Evolutionary conservation across 1,284 basidiomycete species (phyloP).

Genomic region (Vanrija pseudolonga): DNA sequence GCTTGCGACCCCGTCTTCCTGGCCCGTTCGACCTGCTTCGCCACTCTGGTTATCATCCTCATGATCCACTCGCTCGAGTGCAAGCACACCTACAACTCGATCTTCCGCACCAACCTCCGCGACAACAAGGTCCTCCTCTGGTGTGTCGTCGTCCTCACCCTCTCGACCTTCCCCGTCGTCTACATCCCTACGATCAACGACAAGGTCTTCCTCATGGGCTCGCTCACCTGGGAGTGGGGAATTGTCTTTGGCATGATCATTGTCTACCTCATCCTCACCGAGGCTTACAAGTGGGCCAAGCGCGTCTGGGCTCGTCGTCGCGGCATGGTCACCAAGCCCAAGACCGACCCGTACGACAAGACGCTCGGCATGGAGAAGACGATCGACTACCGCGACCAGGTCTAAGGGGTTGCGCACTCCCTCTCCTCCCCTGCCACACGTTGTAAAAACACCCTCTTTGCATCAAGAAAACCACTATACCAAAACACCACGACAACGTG

Average conservation of each 20-base stretch:
- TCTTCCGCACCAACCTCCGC: constrained; percentile 55
- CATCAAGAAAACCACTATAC: no score
- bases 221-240: constrained; percentile 49
- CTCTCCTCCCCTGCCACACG: no score
- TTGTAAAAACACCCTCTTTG: no score
- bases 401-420: not conserved
- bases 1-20: constrained; percentile 51
- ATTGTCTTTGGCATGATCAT: constrained; percentile 48
- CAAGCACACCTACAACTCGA: constrained; percentile 44
- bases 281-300: constrained; percentile 42
- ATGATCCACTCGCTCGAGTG: constrained; percentile 49
- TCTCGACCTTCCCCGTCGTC: constrained; percentile 45
- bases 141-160: constrained; percentile 44
- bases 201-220: constrained; percentile 43
- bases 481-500: no score
- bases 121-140: constrained; percentile 58
- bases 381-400: constrained; percentile 9
- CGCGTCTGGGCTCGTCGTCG: constrained; percentile 21
- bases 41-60: constrained; percentile 56
- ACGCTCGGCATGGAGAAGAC: constrained; percentile 39
- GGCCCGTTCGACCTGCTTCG: constrained; percentile 57
- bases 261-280: constrained; percentile 40
- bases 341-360: constrained; percentile 32
- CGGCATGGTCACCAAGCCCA: not conserved
- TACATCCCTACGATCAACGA: constrained; percentile 49